phyloP scores from a whole-genome alignment of 139 green algal species.

The Picochlorum sp. region DNA sequence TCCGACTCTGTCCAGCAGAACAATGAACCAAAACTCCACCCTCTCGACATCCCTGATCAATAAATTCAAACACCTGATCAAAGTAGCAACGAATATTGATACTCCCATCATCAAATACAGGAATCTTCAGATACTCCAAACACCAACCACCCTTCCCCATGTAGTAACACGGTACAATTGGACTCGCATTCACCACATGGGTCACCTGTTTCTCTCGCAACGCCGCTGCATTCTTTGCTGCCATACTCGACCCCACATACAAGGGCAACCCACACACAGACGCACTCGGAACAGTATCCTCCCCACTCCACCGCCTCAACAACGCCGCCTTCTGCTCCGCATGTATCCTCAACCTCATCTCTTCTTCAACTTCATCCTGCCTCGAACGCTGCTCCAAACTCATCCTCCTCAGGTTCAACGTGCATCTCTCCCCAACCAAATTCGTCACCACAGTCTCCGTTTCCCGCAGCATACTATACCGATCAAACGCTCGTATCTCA shows the following conservation, averaged over 20 bases:
- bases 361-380: not conserved
- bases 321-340: conserved; percentile 19
- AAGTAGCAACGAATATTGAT: conserved; percentile 61
- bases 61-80: conserved; percentile 39
- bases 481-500: conserved; percentile 16
- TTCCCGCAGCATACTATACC: not conserved
- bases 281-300: conserved; percentile 22
- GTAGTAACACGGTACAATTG: conserved; percentile 41
- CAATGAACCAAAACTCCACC: conserved; percentile 81
- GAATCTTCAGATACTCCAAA: conserved; percentile 42
- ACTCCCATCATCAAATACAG: conserved; percentile 62
- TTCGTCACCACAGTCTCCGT: conserved; percentile 5
- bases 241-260: conserved; percentile 31
- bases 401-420: not conserved
- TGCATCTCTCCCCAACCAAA: not conserved
- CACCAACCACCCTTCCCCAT: conserved; percentile 6
- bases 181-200: conserved; percentile 72
- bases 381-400: not conserved
- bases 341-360: conserved; percentile 9
- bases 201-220: conserved; percentile 55
- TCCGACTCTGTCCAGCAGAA: conserved; percentile 71
- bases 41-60: conserved; percentile 25
- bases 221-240: conserved; percentile 34
- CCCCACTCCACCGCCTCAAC: conserved; percentile 7
- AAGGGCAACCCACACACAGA: conserved; percentile 18